phyloP scores from a whole-genome alignment of 2,329 filamentous ascomycete genomes.

The Chrysoporthe puriensis region DNA sequence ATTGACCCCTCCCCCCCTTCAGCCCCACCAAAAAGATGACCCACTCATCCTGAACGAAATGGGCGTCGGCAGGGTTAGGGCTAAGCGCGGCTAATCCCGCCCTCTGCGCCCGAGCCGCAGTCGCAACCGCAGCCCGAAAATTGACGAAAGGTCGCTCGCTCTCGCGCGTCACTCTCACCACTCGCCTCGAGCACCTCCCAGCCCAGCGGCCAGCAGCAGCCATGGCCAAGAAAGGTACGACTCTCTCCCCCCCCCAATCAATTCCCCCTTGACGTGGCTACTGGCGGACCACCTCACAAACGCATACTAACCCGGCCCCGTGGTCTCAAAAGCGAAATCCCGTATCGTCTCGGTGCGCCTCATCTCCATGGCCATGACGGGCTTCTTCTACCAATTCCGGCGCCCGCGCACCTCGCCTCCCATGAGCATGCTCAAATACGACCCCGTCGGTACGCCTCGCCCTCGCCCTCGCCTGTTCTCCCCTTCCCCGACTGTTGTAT shows the following conservation, averaged over 20 bases:
- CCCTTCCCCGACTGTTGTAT: neutral
- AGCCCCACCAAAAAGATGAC: too few relatives aligned
- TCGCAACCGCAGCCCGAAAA: neutral
- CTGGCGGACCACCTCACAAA: neutral
- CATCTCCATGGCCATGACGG: constrained; percentile 97
- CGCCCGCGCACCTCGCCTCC: constrained; percentile 80
- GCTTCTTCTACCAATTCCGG: constrained; percentile 91
- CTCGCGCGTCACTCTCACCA: neutral
- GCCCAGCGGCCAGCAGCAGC: constrained; percentile 15
- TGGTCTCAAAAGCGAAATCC: constrained; percentile 70
- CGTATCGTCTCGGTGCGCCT: constrained; percentile 92
- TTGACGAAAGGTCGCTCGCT: neutral
- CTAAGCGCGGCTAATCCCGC: neutral
- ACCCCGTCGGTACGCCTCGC: constrained; percentile 77
- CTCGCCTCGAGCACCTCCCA: neutral
- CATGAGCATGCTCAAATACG: constrained; percentile 98
- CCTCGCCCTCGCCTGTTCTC: neutral
- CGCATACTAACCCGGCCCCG: constrained; percentile 1
- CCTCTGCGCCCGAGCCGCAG: neutral
- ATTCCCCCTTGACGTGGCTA: neutral
- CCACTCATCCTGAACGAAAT: too few relatives aligned
- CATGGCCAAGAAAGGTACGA: constrained; percentile 45
- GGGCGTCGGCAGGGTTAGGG: neutral
- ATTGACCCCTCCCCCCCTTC: too few relatives aligned
- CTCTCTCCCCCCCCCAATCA: neutral